A percentile compares a stretch with the other conserved stretches of the same genome.
These are phyloP conservation scores for Athelia sp. DNA, from an alignment of 1,284 basidiomycete species.

Conservation along the genomic window DNA sequence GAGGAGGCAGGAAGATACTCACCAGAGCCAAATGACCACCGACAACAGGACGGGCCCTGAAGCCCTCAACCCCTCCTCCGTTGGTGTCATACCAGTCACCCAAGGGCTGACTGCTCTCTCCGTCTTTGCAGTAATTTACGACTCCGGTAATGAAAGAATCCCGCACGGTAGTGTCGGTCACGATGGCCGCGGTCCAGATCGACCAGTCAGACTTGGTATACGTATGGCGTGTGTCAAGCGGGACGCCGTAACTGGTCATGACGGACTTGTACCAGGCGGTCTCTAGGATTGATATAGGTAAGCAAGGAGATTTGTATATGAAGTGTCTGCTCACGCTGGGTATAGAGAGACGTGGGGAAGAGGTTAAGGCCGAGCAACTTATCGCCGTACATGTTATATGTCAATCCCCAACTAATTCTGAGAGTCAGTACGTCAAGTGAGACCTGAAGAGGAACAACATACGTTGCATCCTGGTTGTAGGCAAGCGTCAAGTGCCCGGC, in stretches of 20 bases:
- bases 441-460: slow-evolving; percentile 1
- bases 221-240: slow-evolving; percentile 62
- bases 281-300: slow-evolving; percentile 32
- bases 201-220: slow-evolving; percentile 71
- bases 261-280: slow-evolving; percentile 50
- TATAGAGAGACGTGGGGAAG: slow-evolving; percentile 58
- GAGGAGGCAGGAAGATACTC: slow-evolving; percentile 1
- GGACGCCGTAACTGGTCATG: slow-evolving; percentile 44
- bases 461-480: slow-evolving; percentile 25
- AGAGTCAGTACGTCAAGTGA: slow-evolving; percentile 10
- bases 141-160: slow-evolving; percentile 54
- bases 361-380: slow-evolving; percentile 55
- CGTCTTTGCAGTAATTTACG: slow-evolving; percentile 49
- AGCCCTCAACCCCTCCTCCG: slow-evolving; percentile 41
- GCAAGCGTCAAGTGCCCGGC: slow-evolving; percentile 49
- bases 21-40: slow-evolving; percentile 54
- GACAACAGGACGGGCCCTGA: slow-evolving; percentile 56
- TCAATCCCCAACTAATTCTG: slow-evolving; percentile 48
- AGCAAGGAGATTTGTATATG: slow-evolving; percentile 1
- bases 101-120: slow-evolving; percentile 47
- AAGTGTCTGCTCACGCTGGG: slow-evolving; percentile 35
- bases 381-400: slow-evolving; percentile 66
- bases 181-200: slow-evolving; percentile 55
- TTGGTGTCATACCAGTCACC: slow-evolving; percentile 64
- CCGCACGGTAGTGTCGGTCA: slow-evolving; percentile 43